Conservation (phyloP, 208 protist species). For the Acanthamoeba sp. region DNA sequence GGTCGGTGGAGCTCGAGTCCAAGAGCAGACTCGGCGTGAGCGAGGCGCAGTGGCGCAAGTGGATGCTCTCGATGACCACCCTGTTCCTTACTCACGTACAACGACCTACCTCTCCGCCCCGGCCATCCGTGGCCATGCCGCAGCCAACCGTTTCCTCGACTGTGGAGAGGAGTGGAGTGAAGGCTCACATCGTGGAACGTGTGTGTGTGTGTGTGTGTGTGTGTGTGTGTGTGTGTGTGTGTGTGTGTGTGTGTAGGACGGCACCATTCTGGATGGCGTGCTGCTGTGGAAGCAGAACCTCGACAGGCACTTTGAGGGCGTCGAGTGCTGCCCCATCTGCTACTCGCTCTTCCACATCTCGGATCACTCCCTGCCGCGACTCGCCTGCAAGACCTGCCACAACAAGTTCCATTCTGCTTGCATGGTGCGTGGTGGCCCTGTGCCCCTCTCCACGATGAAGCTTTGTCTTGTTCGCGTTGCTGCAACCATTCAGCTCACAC, state of each 20-base stretch:
- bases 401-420: conserved; percentile 76
- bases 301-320: conserved; percentile 73
- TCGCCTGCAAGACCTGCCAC: conserved; percentile 76
- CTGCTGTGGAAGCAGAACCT: conserved; percentile 75
- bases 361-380: conserved; percentile 26
- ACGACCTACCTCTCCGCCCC: no score
- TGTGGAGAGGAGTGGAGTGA: no score
- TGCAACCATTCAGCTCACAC: no score
- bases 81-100: conserved; percentile 72
- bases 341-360: conserved; percentile 75
- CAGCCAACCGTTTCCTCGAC: no score
- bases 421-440: conserved; percentile 74
- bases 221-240: no score
- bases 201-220: no score
- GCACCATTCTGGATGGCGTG: conserved; percentile 59
- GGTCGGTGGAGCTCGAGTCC: conserved; percentile 71
- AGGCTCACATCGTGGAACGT: no score
- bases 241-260: background rate
- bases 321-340: conserved; percentile 76
- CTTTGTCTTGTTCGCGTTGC: no score
- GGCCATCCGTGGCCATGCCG: no score
- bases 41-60: conserved; percentile 73
- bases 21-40: conserved; percentile 59
- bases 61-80: conserved; percentile 76
- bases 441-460: no score